phyloP scores from a whole-genome alignment of 352 stramenopile species.

The Pythium aristosporum region DNA sequence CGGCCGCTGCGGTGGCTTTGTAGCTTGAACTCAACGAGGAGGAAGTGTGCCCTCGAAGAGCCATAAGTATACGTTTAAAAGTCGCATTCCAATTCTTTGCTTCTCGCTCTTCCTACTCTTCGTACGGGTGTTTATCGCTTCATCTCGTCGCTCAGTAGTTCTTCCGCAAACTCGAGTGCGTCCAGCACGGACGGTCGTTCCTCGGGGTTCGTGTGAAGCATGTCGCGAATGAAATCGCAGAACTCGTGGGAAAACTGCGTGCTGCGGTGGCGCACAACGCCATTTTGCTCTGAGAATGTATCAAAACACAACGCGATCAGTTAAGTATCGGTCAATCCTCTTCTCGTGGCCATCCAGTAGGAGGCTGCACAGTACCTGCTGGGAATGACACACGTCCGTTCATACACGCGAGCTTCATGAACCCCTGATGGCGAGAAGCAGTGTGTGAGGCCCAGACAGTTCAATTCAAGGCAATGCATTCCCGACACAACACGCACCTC shows the following conservation, averaged over 20 bases:
- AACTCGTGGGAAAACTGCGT: slow-evolving; percentile 77
- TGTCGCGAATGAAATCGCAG: slow-evolving; percentile 86
- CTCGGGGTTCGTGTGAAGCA: slow-evolving; percentile 82
- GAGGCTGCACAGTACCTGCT: slow-evolving; percentile 34
- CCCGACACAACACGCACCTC: slow-evolving; percentile 36
- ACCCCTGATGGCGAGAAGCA: slow-evolving; percentile 37
- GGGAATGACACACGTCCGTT: slow-evolving; percentile 79
- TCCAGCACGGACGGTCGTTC: slow-evolving; percentile 78
- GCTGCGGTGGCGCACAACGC: slow-evolving; percentile 59
- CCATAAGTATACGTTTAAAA: neutral
- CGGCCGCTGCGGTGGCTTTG: slow-evolving; percentile 1
- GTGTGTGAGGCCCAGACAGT: neutral
- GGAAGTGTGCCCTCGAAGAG: no score
- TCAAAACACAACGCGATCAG: neutral
- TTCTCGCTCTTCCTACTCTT: neutral
- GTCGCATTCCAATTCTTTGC: neutral
- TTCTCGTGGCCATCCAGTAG: neutral
- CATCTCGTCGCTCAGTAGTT: slow-evolving; percentile 71
- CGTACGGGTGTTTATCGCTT: slow-evolving; percentile 31
- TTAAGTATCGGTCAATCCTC: neutral
- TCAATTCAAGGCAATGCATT: neutral
- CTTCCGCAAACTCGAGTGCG: slow-evolving; percentile 78
- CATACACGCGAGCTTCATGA: slow-evolving; percentile 82
- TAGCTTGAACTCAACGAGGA: neutral
- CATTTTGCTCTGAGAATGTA: slow-evolving; percentile 50